Evolutionary conservation across 2,329 filamentous ascomycete genomes (phyloP), one percentile per base, ranked within the genome.

Genomic region (Grosmannia penicillata): DNA sequence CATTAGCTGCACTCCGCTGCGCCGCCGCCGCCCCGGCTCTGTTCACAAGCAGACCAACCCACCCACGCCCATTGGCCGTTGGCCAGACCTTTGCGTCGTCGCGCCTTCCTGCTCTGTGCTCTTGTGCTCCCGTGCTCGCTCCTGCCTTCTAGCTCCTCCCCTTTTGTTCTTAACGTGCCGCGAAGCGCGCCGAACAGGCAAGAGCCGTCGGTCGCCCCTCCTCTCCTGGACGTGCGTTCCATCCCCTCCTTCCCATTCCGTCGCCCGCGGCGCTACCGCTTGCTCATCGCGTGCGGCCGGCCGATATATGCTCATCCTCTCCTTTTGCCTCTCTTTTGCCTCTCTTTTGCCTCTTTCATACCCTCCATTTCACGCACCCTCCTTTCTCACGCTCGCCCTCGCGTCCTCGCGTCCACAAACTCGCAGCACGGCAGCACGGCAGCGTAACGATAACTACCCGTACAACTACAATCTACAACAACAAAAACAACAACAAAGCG

Each of bases 31-130:
- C n/a, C n/a, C n/a, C 30, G 19, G 18, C 30, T 19, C 24, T 26
- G 11, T 19, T 8, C 30, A n/a, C 32, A n/a, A 24, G 14, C 22
- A n/a, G 14, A 15, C 33, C 22, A 19, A 23, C 33, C 15, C 14
- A 23, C n/a, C n/a, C 18, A 26, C 23, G 15, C 15, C 23, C 15
- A 8, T 4, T 15, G 23, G 10, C 33, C 24, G 22, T 35, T 26
- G 19, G 34, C 26, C 8, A n/a, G 10, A 19, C 21, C 14, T n/a
- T 28, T 37, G 17, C 28, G 18, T 37, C 28, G 19, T 31, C n/a
- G n/a, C n/a, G 36, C 36, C 22, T 25, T 24, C 36, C 28, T 32
- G 11, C 27, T 37, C n/a, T n/a, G n/a, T n/a, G n/a, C n/a, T n/a
- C n/a, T n/a, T n/a, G n/a, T n/a, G n/a, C n/a, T 25, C 37, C 27